These are phyloP conservation scores for Aspergillus homomorphus DNA, from an alignment of 495 filamentous ascomycete genomes.

Conservation along the genomic window DNA sequence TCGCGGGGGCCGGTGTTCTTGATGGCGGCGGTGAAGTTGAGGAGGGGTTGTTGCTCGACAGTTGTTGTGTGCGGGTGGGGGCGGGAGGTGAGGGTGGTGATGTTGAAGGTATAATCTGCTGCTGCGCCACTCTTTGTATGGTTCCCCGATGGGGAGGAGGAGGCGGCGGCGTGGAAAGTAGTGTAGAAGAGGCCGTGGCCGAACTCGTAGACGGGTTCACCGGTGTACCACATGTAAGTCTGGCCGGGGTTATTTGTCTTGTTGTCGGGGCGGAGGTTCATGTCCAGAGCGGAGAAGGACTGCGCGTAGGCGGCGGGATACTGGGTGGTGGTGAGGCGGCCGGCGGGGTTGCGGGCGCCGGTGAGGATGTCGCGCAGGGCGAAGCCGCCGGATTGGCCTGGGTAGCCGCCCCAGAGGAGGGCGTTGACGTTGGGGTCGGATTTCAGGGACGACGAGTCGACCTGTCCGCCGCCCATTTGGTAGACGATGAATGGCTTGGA, in stretches of 20 bases:
- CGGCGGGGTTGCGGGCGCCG: conserved; percentile 53
- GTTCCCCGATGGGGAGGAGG: no score
- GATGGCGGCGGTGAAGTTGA: conserved; percentile 42
- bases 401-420: conserved; percentile 58
- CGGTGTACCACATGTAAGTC: conserved; percentile 63
- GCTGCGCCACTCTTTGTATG: not conserved
- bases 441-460: conserved; percentile 54
- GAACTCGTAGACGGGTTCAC: conserved; percentile 51
- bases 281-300: conserved; percentile 54
- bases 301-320: conserved; percentile 55
- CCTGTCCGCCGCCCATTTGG: conserved; percentile 58
- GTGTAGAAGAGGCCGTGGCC: conserved; percentile 56
- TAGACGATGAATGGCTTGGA: conserved; percentile 56
- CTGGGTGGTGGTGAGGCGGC: conserved; percentile 55
- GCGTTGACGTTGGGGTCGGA: conserved; percentile 48
- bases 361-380: conserved; percentile 55
- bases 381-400: conserved; percentile 56
- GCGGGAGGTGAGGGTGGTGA: conserved; percentile 16
- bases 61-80: conserved; percentile 25
- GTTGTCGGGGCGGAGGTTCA: conserved; percentile 49
- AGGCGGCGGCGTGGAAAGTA: conserved; percentile 36
- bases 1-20: conserved; percentile 51
- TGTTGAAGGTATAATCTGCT: conserved; percentile 29
- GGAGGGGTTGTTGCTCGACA: conserved; percentile 38
- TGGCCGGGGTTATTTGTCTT: conserved; percentile 39